Evolutionary conservation across 2,329 filamentous ascomycete genomes (phyloP), one percentile per base, ranked within the genome.

Genomic region (Phialophora verrucosa): DNA sequence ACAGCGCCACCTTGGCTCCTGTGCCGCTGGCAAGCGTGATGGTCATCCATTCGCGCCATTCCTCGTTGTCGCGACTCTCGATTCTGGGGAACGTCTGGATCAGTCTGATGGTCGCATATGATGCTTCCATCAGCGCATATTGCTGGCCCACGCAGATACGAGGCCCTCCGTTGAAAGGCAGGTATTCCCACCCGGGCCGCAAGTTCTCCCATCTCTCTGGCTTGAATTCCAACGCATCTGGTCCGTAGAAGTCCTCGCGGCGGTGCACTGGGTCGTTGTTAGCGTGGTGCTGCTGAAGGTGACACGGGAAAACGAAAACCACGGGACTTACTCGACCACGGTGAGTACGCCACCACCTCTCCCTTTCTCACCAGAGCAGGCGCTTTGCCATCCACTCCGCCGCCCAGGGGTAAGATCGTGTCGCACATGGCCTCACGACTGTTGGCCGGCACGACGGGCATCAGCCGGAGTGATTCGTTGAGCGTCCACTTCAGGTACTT

Each of bases 11-110:
- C 55, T 69, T 69, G 57, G 64, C 93, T 92, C 59, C 89, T 84
- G 11, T 92, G 91, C 0, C 90, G 90, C 82, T 96, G 95, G 66
- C 91, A 90, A 0, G 90, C 88, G 81, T 92, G 93, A 70, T 83
- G 91, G 84, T 94, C 95, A n/a, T 86, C 82, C 63, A 96, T 92
- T 74, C 90, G 91, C 69, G 61, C 71, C 71, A 73, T 56, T 69
- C 66, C 38, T 66, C 51, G 8, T 64, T 50, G 54, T 73, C 71
- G 10, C 70, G 63, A 61, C 69, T 76, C 73, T 88, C 85, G 8
- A 92, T 81, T 12, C 83, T 78, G 59, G 88, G 86, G 74, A 90
- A 95, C 23, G 84, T 82, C 81, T 94, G 91, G 73, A 93, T 86
- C 71, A 95, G 73, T 55, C 91, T 82, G 31, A 90, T 88, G 65